Conservation (phyloP, 2,329 filamentous ascomycete genomes). For the Botrytis elliptica region DNA sequence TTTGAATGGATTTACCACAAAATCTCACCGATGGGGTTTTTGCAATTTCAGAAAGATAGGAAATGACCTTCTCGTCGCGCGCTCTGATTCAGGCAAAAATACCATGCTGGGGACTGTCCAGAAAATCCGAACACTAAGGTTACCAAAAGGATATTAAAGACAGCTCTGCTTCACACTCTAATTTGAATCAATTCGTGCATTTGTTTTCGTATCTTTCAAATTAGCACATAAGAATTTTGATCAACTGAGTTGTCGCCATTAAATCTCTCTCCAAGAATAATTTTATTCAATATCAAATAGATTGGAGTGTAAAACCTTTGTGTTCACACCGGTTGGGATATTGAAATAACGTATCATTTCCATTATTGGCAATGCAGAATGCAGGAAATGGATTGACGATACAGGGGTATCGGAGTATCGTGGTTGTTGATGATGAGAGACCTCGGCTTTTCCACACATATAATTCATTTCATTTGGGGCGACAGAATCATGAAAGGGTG, state of each 20-base stretch:
- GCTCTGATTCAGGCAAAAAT: background rate
- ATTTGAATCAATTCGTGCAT: background rate
- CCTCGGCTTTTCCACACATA: background rate
- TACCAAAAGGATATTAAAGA: background rate
- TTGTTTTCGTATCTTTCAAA: background rate
- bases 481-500: background rate
- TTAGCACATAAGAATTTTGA: background rate
- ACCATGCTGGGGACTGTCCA: background rate
- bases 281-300: background rate
- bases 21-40: too few relatives aligned
- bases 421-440: background rate
- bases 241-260: background rate
- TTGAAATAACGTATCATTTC: background rate
- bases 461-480: background rate
- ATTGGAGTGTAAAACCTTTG: background rate
- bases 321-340: background rate
- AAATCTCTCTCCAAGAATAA: background rate
- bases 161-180: background rate
- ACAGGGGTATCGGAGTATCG: background rate
- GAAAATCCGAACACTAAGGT: background rate
- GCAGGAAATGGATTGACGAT: background rate
- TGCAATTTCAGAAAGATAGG: background rate
- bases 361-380: background rate
- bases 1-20: background rate
- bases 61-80: background rate